Percentiles rank a stretch among this genome's conserved stretches.
phyloP scores from a whole-genome alignment of 2,329 filamentous ascomycete species.

The Gyromitra esculenta region DNA sequence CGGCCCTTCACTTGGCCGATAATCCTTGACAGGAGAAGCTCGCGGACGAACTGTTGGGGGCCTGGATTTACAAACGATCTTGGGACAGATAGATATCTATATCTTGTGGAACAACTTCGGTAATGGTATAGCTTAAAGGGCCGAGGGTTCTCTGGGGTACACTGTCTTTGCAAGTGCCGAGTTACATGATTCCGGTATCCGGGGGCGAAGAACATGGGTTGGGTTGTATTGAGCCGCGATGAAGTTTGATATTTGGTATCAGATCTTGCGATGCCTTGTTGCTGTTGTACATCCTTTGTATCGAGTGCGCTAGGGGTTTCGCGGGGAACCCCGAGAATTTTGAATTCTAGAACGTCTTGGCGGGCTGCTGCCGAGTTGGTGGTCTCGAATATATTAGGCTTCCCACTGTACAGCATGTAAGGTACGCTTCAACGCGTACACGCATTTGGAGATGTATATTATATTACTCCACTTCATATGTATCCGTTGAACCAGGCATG shows the following conservation, averaged over 20 bases:
- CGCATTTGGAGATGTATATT: slow-evolving; percentile 1
- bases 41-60: not conserved
- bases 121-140: not conserved
- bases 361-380: not conserved
- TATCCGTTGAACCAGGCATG: slow-evolving; percentile 12
- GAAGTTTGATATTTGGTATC: slow-evolving; percentile 27
- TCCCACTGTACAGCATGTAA: slow-evolving; percentile 24
- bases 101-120: slow-evolving; percentile 27
- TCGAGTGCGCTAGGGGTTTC: not conserved
- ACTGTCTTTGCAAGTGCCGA: not conserved
- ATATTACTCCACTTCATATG: slow-evolving; percentile 9
- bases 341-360: slow-evolving; percentile 33
- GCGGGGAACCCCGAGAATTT: not conserved
- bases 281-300: not conserved
- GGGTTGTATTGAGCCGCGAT: slow-evolving; percentile 29
- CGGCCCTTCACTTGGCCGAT: slow-evolving; percentile 21
- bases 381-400: slow-evolving; percentile 26
- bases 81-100: slow-evolving; percentile 14
- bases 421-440: slow-evolving; percentile 1
- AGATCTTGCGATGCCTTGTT: slow-evolving; percentile 28
- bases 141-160: slow-evolving; percentile 24
- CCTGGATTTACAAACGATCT: slow-evolving; percentile 22
- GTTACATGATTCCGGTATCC: not conserved
- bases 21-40: not conserved
- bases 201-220: not conserved